Evolutionary conservation across 1,284 basidiomycete genomes (phyloP), one percentile per base, ranked within the genome.

Genomic region (Heliocybe sulcata): DNA sequence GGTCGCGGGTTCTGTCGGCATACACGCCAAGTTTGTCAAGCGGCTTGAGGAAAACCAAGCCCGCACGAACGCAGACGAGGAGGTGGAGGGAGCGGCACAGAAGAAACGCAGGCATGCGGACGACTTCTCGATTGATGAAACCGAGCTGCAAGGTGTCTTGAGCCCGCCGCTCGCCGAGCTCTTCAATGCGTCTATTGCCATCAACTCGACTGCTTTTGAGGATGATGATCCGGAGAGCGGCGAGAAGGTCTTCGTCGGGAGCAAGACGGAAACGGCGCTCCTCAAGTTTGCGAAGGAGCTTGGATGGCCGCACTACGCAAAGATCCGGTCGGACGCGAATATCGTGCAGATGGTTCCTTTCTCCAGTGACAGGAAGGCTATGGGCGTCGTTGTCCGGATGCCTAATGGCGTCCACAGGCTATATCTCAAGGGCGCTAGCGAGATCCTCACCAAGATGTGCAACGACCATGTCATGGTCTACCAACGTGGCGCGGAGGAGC

Each of bases 151-250:
- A 67, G 65, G 69, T 1, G 75, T 83, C 48, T 75, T 96, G 49
- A 75, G 84, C 0, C 79, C 80, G 0, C 75, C 82, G 25, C 74
- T 96, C 6, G 77, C 76, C 56, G 74, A 75, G 4, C 75, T 96
- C 1, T 80, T 98, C 69, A 97, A 96, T 69, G 85, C 87, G 57
- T 82, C 91, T 16, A 92, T 98, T 63, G 85, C 91, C 35, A 76
- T 97, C 72, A 98, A 98, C 73, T 95, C 94, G 10, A 98, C 96
- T 8, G 96, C 95, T 12, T 99, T 98, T 70, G 90, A 96, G 71
- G 92, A 94, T 62, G 72, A 67, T 42, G 82, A 92, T 67, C 72
- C 81, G 23, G 83, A 83, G 47, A 81, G 79, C 6, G 83, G 81
- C n/a, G 74, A 83, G 59, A 62, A 72, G 35, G 74, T 81, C 22